phyloP scores from a whole-genome alignment of 768 basidiomycete species.

The Xerocomus potaroensis region DNA sequence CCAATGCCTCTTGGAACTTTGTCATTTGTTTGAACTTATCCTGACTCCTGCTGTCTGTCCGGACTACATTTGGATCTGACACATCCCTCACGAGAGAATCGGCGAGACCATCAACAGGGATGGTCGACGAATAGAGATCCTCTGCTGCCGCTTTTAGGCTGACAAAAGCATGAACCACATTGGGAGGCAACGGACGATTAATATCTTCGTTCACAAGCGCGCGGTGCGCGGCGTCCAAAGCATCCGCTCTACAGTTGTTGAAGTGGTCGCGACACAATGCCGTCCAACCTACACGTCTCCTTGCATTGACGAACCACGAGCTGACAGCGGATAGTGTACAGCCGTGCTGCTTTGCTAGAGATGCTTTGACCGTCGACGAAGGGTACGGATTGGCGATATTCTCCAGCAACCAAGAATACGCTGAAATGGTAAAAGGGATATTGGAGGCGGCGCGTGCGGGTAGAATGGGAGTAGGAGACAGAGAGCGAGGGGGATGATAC shows the following conservation, averaged over 20 bases:
- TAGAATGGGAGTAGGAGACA: not conserved
- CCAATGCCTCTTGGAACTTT: not conserved
- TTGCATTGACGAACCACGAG: constrained; percentile 43
- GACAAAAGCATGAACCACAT: constrained; percentile 23
- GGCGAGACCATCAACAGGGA: constrained; percentile 28
- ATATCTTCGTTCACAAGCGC: constrained; percentile 18
- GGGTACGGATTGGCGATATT: constrained; percentile 54
- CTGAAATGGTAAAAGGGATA: constrained; percentile 8
- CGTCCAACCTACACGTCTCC: constrained; percentile 52
- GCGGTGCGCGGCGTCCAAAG: constrained; percentile 24
- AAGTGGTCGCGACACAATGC: constrained; percentile 28
- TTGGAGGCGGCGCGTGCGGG: not conserved
- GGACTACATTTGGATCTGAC: constrained; percentile 7
- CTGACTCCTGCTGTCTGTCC: not conserved
- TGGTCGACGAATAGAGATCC: constrained; percentile 25
- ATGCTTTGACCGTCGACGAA: constrained; percentile 19
- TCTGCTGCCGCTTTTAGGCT: constrained; percentile 26
- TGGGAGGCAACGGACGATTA: not conserved
- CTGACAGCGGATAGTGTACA: constrained; percentile 32
- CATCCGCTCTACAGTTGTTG: constrained; percentile 17
- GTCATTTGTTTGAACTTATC: no score
- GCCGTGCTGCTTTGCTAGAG: constrained; percentile 24
- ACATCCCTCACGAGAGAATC: constrained; percentile 30
- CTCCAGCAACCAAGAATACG: constrained; percentile 40
- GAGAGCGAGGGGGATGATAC: not conserved